These are phyloP conservation scores for Hexamita inflata DNA, from an alignment of 208 protist genomes.

Conservation along the genomic window DNA sequence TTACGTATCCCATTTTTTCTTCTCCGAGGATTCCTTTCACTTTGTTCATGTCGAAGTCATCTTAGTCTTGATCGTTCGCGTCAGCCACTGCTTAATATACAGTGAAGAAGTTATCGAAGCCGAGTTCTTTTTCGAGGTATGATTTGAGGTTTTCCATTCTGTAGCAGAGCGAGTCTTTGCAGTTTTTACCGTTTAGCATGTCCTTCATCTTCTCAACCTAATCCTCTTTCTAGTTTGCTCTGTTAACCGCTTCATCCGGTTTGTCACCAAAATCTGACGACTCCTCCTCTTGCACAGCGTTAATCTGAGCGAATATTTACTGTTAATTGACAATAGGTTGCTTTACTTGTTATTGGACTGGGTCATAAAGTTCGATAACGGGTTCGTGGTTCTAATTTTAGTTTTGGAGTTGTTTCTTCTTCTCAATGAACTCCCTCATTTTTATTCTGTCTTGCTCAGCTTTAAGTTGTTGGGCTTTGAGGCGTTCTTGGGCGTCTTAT, in stretches of 20 bases:
- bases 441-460: too few relatives aligned
- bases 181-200: not conserved
- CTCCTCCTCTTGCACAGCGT: not conserved
- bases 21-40: not conserved
- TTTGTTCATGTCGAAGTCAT: not conserved
- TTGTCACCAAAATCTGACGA: not conserved
- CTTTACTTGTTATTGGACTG: not conserved
- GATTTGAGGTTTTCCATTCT: constrained; percentile 22
- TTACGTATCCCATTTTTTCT: constrained; percentile 15
- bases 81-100: not conserved
- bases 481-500: not conserved
- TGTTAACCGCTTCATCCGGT: not conserved
- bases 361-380: not conserved
- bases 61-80: not conserved
- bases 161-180: constrained; percentile 17
- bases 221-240: not conserved
- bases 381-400: constrained; percentile 2
- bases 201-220: not conserved
- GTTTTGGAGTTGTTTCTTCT: not conserved
- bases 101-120: constrained; percentile 15
- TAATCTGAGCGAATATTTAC: not conserved
- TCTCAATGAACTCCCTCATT: too few relatives aligned
- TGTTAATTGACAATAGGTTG: not conserved
- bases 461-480: not conserved
- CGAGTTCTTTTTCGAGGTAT: constrained; percentile 30